These are phyloP conservation scores for Neocucurbitaria cava DNA, from an alignment of 2,329 filamentous ascomycete species.

Conservation along the genomic window DNA sequence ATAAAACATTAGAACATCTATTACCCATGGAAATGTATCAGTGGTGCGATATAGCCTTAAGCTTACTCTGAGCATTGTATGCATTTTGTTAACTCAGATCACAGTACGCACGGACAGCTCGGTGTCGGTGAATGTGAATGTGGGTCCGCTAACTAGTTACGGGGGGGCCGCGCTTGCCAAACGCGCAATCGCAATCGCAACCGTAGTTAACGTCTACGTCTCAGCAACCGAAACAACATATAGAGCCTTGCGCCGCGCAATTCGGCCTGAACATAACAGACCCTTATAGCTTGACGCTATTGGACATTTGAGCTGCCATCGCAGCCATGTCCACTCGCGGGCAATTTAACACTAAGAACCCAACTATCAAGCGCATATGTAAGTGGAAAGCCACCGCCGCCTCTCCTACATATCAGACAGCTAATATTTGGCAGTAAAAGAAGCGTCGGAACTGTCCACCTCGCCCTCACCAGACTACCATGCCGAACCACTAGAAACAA, in stretches of 20 bases:
- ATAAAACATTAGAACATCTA: too few relatives aligned
- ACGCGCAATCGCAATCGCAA: slow-evolving; percentile 17
- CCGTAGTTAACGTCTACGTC: slow-evolving; percentile 26
- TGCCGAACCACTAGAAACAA: slow-evolving; percentile 82
- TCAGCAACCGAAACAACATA: slow-evolving; percentile 8
- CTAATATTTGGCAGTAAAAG: slow-evolving; percentile 69
- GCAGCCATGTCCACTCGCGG: slow-evolving; percentile 50
- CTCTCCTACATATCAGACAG: slow-evolving; percentile 2
- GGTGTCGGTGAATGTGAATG: too few relatives aligned
- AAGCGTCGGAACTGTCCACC: slow-evolving; percentile 84
- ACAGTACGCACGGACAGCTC: too few relatives aligned
- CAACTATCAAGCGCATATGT: slow-evolving; percentile 86
- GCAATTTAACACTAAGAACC: slow-evolving; percentile 75
- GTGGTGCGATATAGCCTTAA: too few relatives aligned
- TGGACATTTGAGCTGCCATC: neutral
- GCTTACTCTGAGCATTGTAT: too few relatives aligned
- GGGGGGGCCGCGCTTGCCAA: neutral
- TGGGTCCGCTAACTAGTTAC: too few relatives aligned
- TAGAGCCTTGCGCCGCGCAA: neutral
- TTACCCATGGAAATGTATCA: too few relatives aligned
- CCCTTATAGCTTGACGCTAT: neutral
- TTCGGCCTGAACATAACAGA: neutral
- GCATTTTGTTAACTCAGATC: too few relatives aligned
- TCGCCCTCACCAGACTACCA: slow-evolving; percentile 85
- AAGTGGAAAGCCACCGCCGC: slow-evolving; percentile 43